Evolutionary conservation across 2,329 filamentous ascomycete genomes (phyloP), one percentile per base, ranked within the genome.

Genomic region (Teratosphaeria gauchensis): DNA sequence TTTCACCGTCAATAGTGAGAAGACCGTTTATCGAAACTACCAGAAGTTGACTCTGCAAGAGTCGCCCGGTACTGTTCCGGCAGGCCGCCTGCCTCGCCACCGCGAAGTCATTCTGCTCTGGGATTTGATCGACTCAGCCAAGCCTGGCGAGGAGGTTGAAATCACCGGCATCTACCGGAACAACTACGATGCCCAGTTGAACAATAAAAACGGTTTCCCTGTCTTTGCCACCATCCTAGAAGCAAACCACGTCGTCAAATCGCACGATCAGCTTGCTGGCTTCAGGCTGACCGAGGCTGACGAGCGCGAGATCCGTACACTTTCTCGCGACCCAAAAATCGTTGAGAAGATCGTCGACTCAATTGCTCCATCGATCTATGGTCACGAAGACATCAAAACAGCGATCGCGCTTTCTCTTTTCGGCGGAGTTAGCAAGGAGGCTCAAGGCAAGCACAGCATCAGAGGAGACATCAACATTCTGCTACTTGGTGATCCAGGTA

Each of bases 401-500:
- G 94, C 94, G 0, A 87, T 97, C 21, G 92, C 94, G 0, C 80
- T 97, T 32, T 96, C 92, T 0, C 82, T 99, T 0, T 97, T 99
- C 66, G 94, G 94, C 51, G 94, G 94, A 69, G 92, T 97, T 24
- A 88, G 89, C 69, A 99, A 99, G 77, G 84, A 84, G 58, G 88
- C 90, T n/a, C 88, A 87, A 70, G 94, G 92, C 60, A 87, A 87
- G 62, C 92, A 95, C 75, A 85, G 88, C 32, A 90, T 99, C 62
- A 88, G 94, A 79, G 94, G 94, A 63, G 94, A 99, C 74, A 99
- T 99, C 80, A 99, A 99, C 71, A 90, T 99, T 3, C 82, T 99
- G 5, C 85, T 99, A 1, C 87, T 99, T 11, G 94, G 94, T 77
- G 94, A 99, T 69, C 94, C 94, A 0, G 94, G 94, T 79, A 99